Evolutionary conservation across 306 rosid genomes (phyloP), one percentile per base, ranked within the genome.

Genomic region (Castanospermum australe): DNA sequence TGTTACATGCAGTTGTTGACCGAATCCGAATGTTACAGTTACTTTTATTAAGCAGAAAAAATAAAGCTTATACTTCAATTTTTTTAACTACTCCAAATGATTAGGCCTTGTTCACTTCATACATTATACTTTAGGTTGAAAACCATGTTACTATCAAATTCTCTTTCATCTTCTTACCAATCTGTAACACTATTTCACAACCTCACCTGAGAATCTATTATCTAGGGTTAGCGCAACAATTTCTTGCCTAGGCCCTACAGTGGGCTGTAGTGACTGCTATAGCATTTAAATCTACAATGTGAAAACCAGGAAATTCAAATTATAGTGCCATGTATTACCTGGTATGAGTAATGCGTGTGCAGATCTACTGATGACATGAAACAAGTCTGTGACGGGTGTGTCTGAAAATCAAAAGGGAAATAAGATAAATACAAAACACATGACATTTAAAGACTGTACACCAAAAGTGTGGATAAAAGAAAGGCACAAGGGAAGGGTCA

Each of bases 331-430:
- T 74, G 42, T 56, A 35, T 76, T 89, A 96, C 99, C 99, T 96
- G 99, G 87, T 96, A 96, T 30, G 99, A 89, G 89, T 96, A 96
- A 89, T 96, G 99, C 2, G 99, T 96, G 81, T 96, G 99, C 60
- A 96, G 87, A 89, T 96, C 99, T 78, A 96, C 99, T 0, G 99
- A 93, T 68, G 99, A 96, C 99, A 96, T 93, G 86, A 96, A 96
- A 89, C 99, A 96, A 64, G 99, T 93, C 87, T 96, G 99, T 7
- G 98, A 89, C 5, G 99, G 99, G 82, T 96, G 99, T 17, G 99
- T 96, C 99, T 93, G 96, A 60, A 33, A 68, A 79, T 62, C 70
- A 77, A 73, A 83, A 35, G 22, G 77, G 45, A 83, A 74, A 83
- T 66, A 73, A 64, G 28, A 52, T 75, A 17, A 83, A 75, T 47